Evolutionary conservation across 202 grass and related monocot species (phyloP), one percentile per base, ranked within the genome.

Genomic region (Carex sylvatica): DNA sequence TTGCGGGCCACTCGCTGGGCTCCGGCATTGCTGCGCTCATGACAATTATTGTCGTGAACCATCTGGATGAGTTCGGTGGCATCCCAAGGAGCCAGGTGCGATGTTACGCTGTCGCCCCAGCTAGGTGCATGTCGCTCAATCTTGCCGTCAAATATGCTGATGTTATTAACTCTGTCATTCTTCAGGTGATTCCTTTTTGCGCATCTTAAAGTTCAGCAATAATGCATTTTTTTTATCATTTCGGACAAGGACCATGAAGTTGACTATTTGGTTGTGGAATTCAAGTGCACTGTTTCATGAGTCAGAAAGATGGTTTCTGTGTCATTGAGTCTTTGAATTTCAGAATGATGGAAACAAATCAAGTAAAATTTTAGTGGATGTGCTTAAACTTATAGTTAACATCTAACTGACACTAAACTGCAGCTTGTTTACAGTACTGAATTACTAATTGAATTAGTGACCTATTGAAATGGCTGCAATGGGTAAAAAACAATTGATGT

Each of bases 101-200:
- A 33, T 96, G 93, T 83, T 99, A 99, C 73, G 89, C 89, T 16
- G 16, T 99, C 18, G 96, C 96, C 33, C 96, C 96, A 0, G 93
- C 96, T 13, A 81, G 96, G 14, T 99, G 96, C 63, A 92, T 99
- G 96, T 99, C 96, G n/a, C 93, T 99, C 78, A 99, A 99, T 78
- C 96, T 99, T 80, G 91, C 96, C 47, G 96, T 99, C 83, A 99
- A 96, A 89, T 99, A 99, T 83, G 96, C 96, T 0, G 93, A 93
- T 83, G 96, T 96, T 71, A 92, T 99, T 77, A 70, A 93, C 79
- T 99, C 96, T 22, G 85, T 99, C 84, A 87, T 99, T 58, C 83
- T 99, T 75, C 96, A 99, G 96, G 96, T 90, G 18, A 30, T 74
- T 5, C 13, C 16, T 13, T 52, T 74, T 74, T 33, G 22, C 23